A percentile compares a stretch with the other conserved stretches of the same genome.
These are phyloP conservation scores for Neopestalotiopsis sp. DNA, from an alignment of 2,329 filamentous ascomycete genomes.

Conservation along the genomic window DNA sequence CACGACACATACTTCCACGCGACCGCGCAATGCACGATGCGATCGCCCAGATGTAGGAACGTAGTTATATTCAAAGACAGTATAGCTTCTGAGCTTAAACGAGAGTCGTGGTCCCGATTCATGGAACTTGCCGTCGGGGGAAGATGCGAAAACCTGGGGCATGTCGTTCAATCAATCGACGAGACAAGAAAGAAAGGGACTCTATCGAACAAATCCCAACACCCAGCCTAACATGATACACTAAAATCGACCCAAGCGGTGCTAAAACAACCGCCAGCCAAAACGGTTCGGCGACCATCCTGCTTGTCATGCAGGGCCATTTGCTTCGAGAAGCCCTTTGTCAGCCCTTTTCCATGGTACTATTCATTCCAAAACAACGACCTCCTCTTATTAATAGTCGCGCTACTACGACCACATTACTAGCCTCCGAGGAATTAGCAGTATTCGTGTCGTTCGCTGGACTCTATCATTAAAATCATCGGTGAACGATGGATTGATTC, in stretches of 20 bases:
- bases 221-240: background rate
- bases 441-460: background rate
- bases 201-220: no score
- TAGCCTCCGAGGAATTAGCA: constrained; percentile 1
- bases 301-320: constrained; percentile 6
- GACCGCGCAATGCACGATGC: constrained; percentile 2
- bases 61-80: constrained; percentile 9
- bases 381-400: background rate
- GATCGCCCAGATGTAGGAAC: background rate
- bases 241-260: background rate
- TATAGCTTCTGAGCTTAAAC: constrained; percentile 8
- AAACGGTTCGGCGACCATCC: background rate
- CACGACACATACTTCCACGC: background rate
- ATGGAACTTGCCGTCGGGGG: constrained; percentile 2
- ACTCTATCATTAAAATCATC: background rate
- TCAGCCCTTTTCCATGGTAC: constrained; percentile 7
- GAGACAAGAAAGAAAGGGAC: background rate
- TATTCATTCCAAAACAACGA: background rate
- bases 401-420: background rate
- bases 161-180: background rate
- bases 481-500: background rate
- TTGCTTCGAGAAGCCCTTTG: constrained; percentile 6
- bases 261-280: background rate
- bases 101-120: background rate
- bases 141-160: constrained; percentile 2